These are phyloP conservation scores for Wolfiporia cocos DNA, from an alignment of 1,284 basidiomycete species.

Conservation along the genomic window DNA sequence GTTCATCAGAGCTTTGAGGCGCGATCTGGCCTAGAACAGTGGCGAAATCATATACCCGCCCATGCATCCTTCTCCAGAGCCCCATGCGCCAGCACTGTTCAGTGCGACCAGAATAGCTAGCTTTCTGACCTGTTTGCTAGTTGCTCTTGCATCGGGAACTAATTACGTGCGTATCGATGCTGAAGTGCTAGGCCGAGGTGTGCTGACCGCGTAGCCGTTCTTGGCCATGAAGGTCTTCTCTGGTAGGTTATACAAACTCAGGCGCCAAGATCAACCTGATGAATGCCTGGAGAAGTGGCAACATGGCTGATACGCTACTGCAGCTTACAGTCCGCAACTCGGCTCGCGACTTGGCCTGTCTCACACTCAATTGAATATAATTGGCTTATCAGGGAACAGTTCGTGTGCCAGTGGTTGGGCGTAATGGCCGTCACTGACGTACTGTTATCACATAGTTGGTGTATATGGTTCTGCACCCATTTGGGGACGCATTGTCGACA, in stretches of 20 bases:
- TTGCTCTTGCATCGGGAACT: constrained; percentile 59
- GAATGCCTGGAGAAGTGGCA: not conserved
- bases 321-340: constrained; percentile 79
- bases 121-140: constrained; percentile 48
- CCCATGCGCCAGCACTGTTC: constrained; percentile 23
- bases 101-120: constrained; percentile 37
- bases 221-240: constrained; percentile 37
- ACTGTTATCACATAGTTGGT: too few relatives aligned
- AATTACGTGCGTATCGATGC: constrained; percentile 54
- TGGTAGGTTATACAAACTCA: constrained; percentile 26
- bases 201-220: not conserved
- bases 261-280: not conserved
- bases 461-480: constrained; percentile 56
- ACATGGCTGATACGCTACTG: not conserved
- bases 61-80: not conserved
- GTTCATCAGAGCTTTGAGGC: too few relatives aligned
- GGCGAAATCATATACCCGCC: not conserved
- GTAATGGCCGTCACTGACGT: too few relatives aligned
- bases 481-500: constrained; percentile 67
- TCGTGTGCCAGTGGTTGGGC: too few relatives aligned
- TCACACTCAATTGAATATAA: constrained; percentile 72
- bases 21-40: too few relatives aligned
- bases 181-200: not conserved
- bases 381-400: constrained; percentile 68
- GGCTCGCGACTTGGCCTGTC: constrained; percentile 62